A percentile compares a stretch with the other conserved stretches of the same genome.
Conservation (phyloP, 2,329 filamentous ascomycete genomes). For the Cercospora janseana region DNA sequence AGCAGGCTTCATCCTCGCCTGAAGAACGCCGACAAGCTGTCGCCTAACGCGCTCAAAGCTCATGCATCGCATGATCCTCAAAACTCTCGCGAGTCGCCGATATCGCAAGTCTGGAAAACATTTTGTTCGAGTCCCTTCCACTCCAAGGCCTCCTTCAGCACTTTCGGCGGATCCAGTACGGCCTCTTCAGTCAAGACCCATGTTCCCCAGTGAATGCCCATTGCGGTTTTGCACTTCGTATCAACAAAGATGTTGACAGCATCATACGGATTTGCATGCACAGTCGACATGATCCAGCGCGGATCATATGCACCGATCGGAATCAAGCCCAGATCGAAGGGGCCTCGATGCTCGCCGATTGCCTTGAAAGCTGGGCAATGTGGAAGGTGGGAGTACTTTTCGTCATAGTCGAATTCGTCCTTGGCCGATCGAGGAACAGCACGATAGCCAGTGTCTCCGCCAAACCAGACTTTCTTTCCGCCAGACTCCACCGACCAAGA, state of each 20-base stretch:
- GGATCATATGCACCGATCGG: constrained; percentile 89
- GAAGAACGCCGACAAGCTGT: neutral
- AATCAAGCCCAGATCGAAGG: constrained; percentile 87
- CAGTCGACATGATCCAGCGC: constrained; percentile 68
- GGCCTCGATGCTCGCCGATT: constrained; percentile 75
- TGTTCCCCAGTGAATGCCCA: constrained; percentile 88
- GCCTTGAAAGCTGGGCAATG: constrained; percentile 80
- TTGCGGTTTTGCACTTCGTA: constrained; percentile 70
- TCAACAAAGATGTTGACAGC: constrained; percentile 86
- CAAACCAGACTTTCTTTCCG: constrained; percentile 80
- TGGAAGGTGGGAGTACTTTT: constrained; percentile 62
- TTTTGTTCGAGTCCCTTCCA: constrained; percentile 65
- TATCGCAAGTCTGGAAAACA: constrained; percentile 79
- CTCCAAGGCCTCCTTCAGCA: constrained; percentile 69
- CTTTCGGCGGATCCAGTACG: constrained; percentile 73
- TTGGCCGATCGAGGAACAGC: constrained; percentile 64
- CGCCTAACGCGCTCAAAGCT: neutral
- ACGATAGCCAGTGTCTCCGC: constrained; percentile 84
- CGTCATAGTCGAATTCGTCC: constrained; percentile 68
- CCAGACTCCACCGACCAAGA: constrained; percentile 78
- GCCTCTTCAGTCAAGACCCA: constrained; percentile 86
- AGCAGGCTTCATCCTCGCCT: neutral
- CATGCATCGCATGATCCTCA: constrained; percentile 1
- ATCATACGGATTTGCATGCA: constrained; percentile 86
- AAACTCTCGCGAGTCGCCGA: constrained; percentile 76